phyloP scores from a whole-genome alignment of 2,329 filamentous ascomycete genomes.

The Daldinia sp. region DNA sequence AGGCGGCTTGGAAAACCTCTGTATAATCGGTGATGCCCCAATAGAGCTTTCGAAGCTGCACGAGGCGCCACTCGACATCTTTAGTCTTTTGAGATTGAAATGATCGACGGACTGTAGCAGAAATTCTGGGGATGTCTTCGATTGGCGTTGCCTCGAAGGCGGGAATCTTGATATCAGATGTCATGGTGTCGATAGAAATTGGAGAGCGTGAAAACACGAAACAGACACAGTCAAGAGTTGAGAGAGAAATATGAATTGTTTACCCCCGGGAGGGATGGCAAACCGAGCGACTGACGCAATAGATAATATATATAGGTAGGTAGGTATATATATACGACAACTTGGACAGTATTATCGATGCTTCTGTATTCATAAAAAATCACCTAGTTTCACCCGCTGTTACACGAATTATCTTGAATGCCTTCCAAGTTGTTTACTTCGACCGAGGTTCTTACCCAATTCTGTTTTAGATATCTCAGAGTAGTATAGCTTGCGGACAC shows the following conservation, averaged over 20 bases:
- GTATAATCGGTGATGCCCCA: constrained; percentile 88
- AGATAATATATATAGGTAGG: not conserved
- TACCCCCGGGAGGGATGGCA: not conserved
- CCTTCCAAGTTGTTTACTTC: not conserved
- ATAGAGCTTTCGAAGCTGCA: constrained; percentile 92
- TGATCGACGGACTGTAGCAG: constrained; percentile 69
- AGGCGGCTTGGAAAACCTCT: constrained; percentile 75
- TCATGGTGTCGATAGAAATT: constrained; percentile 47
- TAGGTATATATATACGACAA: too few relatives aligned
- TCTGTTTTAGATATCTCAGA: constrained; percentile 8
- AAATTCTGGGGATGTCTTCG: constrained; percentile 69
- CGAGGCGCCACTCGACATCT: constrained; percentile 79
- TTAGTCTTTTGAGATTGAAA: constrained; percentile 85
- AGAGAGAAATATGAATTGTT: not conserved
- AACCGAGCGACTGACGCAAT: not conserved
- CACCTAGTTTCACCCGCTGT: not conserved
- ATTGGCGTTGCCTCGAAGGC: constrained; percentile 69
- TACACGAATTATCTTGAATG: not conserved
- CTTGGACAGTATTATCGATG: not conserved
- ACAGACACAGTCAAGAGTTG: too few relatives aligned
- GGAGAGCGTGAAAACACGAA: not conserved
- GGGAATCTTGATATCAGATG: constrained; percentile 52
- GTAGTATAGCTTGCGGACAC: not conserved
- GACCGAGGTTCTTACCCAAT: constrained; percentile 20
- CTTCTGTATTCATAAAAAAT: not conserved